Evolutionary conservation across 2,329 filamentous ascomycete species (phyloP).

Genomic region (Cladosporium sp.): DNA sequence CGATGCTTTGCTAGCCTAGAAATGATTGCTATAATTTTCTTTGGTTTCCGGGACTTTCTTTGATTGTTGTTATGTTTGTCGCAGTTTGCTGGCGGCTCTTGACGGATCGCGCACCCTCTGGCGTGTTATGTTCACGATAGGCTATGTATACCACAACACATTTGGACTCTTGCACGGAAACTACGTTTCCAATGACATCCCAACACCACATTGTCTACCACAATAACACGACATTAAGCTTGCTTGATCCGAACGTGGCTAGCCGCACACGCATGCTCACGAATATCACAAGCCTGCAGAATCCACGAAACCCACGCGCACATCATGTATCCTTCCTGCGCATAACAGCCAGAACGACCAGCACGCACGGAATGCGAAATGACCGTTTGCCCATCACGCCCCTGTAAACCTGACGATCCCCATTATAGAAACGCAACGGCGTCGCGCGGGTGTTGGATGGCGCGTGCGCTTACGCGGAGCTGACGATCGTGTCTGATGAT

Average conservation of each 20-base stretch:
- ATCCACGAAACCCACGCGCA: no score
- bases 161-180: not conserved
- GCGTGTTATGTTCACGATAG: not conserved
- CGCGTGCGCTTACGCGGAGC: no score
- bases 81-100: no score
- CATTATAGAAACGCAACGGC: not conserved
- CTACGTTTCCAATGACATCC: not conserved
- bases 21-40: not conserved
- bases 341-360: no score
- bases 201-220: no score
- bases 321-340: no score
- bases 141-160: not conserved
- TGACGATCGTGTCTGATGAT: not conserved
- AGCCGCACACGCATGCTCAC: no score
- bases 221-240: no score
- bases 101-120: not conserved
- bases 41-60: not conserved
- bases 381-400: not conserved
- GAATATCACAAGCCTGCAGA: no score
- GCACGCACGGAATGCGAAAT: no score
- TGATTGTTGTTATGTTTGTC: not conserved
- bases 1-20: no score
- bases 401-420: not conserved
- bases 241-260: no score
- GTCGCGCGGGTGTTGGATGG: not conserved